Evolutionary conservation across 139 green algal genomes (phyloP), one percentile per base, ranked within the genome.

Genomic region (Edaphochlamys debaryana): DNA sequence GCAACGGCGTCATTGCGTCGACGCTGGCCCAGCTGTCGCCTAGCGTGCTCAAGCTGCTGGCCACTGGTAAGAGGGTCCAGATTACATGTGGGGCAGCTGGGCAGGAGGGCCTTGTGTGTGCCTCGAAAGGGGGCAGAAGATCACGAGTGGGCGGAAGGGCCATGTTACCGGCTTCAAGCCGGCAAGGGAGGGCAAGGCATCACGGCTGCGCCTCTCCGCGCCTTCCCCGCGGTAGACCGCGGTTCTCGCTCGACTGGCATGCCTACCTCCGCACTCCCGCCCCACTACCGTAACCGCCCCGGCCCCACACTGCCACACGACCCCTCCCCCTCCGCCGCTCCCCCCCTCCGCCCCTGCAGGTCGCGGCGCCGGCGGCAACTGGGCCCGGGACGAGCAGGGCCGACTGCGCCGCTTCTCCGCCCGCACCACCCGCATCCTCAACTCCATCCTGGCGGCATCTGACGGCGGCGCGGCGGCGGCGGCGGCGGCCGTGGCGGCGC

Each of bases 371-470:
- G 67, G 48, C 34, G 66, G 66, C 66, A 15, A 50, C 4, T 84
- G 78, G 78, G 78, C 66, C 9, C 78, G 78, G 7, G 66, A 75
- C 64, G 78, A 84, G 34, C 29, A n/a, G 25, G 78, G 78, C 66
- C 78, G 78, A 0, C 66, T 84, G 78, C 62, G 66, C 5, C 78
- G 78, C 48, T 84, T 84, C 66, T 75, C 63, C 48, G 66, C 78
- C 29, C 78, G 78, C 48, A 84, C 78, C 22, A 76, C 78, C 3
- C 66, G 66, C 64, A 84, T 84, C 63, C 64, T 84, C 45, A 84
- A 67, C 78, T 58, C 29, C 48, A 75, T 84, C 66, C 23, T 84
- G 17, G 66, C 66, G 4, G 45, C 45, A n/a, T 67, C 66, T 17
- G 19, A 64, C 30, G 29, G 9, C 25, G 52, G 20, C 1, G 70